These are phyloP conservation scores for Globisporangium acanthophoron DNA, from an alignment of 352 stramenopile genomes.

Conservation along the genomic window DNA sequence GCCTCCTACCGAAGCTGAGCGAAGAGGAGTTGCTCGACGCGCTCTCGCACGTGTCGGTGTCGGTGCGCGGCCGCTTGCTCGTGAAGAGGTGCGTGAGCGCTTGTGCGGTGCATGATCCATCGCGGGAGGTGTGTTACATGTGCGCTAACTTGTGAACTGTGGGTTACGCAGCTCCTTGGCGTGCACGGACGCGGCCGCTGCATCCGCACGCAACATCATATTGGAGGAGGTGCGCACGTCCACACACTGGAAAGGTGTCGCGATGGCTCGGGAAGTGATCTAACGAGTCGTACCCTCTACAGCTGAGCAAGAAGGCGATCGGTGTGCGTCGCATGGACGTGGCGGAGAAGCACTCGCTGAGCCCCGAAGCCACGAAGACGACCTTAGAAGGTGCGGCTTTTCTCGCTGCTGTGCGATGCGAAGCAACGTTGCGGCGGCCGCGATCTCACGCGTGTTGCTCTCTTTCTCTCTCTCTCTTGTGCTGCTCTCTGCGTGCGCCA, in stretches of 20 bases:
- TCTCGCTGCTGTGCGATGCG: neutral
- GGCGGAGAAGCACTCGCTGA: constrained; percentile 32
- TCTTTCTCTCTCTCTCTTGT: constrained; percentile 1
- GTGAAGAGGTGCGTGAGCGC: constrained; percentile 24
- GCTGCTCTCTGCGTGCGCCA: neutral
- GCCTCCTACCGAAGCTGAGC: constrained; percentile 28
- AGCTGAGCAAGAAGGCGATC: constrained; percentile 28
- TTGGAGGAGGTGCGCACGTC: constrained; percentile 33
- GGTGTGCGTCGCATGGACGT: constrained; percentile 45
- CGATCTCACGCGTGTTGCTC: neutral
- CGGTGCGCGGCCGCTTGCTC: constrained; percentile 35
- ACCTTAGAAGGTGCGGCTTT: constrained; percentile 30
- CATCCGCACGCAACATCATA: constrained; percentile 37
- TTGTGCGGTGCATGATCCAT: no score
- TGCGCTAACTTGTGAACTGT: no score
- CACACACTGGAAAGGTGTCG: neutral
- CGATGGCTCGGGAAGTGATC: neutral
- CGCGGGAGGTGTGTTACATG: neutral
- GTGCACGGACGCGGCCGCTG: constrained; percentile 24
- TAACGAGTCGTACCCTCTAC: neutral
- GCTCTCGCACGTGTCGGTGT: constrained; percentile 35
- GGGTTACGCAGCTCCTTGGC: constrained; percentile 19
- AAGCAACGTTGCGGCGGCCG: neutral
- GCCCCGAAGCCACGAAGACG: constrained; percentile 37
- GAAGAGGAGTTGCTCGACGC: constrained; percentile 36